phyloP scores from a whole-genome alignment of 164 flowering plant genomes.

The Platanus orientalis region DNA sequence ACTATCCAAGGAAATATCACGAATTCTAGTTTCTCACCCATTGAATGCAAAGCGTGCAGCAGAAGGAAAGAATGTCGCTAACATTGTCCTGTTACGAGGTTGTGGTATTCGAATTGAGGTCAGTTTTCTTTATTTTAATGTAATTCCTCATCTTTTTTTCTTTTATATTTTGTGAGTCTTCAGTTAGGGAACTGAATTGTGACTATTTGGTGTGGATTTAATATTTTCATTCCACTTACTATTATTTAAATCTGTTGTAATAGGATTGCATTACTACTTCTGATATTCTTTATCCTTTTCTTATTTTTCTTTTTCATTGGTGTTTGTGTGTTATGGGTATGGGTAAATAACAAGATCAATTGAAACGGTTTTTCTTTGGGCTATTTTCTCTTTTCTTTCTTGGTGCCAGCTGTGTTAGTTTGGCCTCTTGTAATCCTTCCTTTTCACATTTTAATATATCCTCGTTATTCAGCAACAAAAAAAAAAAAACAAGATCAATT shows the following conservation, averaged over 20 bases:
- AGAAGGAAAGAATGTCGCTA: conserved; percentile 87
- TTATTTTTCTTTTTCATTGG: too few species aligned
- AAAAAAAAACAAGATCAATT: too few species aligned
- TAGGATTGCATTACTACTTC: neutral
- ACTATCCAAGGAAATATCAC: conserved; percentile 79
- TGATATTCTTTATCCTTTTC: neutral
- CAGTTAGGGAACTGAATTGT: neutral
- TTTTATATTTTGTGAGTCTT: neutral
- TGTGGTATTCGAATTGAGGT: conserved; percentile 99
- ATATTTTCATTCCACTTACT: neutral
- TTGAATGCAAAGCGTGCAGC: conserved; percentile 66
- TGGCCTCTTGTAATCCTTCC: too few species aligned
- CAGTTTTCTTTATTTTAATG: neutral
- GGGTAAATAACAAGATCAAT: too few species aligned
- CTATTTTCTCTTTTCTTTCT: too few species aligned
- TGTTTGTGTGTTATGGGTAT: too few species aligned
- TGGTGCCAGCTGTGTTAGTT: too few species aligned
- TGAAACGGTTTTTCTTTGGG: too few species aligned
- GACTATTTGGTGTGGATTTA: neutral
- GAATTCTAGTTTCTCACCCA: conserved; percentile 74
- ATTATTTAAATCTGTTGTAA: neutral
- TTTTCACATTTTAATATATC: too few species aligned
- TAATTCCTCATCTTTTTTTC: neutral
- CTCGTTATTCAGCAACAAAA: too few species aligned
- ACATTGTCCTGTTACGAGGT: conserved; percentile 89